Percentiles rank a stretch among this genome's conserved stretches.
Conservation (phyloP, 176 grass and related monocot species). For the Zoysia pacifica region DNA sequence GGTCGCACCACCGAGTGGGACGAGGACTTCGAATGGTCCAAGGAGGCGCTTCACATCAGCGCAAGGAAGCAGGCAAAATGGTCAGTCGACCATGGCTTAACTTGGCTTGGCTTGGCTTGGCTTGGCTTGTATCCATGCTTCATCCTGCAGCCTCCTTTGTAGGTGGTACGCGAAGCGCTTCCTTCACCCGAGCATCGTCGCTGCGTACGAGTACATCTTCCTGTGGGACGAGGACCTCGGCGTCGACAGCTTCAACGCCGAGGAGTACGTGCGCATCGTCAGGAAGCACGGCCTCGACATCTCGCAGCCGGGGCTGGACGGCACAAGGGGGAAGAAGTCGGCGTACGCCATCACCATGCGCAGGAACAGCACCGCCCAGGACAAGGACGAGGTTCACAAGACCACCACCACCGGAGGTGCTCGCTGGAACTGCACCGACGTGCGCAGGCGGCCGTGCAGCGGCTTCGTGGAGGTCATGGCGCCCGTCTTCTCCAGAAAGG, state of each 20-base stretch:
- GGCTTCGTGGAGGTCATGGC: conserved; percentile 52
- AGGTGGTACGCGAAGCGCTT: conserved; percentile 70
- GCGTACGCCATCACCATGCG: conserved; percentile 15
- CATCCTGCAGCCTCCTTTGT: too few species aligned
- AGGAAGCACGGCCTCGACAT: conserved; percentile 36
- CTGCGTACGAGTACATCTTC: conserved; percentile 52
- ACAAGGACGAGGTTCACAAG: conserved; percentile 33
- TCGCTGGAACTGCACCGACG: not conserved
- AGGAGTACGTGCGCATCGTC: conserved; percentile 19
- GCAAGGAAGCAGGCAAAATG: conserved; percentile 44
- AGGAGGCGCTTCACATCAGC: conserved; percentile 37
- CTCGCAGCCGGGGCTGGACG: conserved; percentile 43
- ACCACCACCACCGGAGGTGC: not conserved
- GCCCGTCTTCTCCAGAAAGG: conserved; percentile 28
- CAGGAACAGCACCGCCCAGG: not conserved
- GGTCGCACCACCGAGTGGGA: conserved; percentile 42
- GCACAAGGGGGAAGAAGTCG: not conserved
- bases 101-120: too few species aligned
- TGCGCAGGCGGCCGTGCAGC: conserved; percentile 27
- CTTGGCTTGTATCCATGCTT: too few species aligned
- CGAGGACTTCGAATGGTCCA: conserved; percentile 45
- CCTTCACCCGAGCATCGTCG: conserved; percentile 43
- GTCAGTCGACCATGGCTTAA: not conserved
- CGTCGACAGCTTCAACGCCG: conserved; percentile 14
- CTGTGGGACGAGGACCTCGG: conserved; percentile 56